A percentile compares a stretch with the other conserved stretches of the same genome.
These are phyloP conservation scores for Gorgonomyces haynaldii DNA, from an alignment of 192 early-diverging fungal species.

Conservation along the genomic window DNA sequence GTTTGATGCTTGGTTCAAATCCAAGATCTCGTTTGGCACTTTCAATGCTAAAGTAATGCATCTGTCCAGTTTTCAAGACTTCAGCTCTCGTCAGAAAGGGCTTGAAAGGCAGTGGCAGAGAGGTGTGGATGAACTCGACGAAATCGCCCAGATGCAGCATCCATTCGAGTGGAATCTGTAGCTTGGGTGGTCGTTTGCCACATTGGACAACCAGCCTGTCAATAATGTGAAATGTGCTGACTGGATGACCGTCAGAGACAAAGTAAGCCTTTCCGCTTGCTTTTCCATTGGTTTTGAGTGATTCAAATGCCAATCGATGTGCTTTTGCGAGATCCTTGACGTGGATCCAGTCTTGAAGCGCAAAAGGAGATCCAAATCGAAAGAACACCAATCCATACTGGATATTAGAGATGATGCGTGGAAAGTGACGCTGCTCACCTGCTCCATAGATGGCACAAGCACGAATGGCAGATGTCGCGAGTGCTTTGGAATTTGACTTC, in stretches of 20 bases:
- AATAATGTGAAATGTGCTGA: background rate
- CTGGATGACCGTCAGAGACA: background rate
- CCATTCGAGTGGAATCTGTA: background rate
- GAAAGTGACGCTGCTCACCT: background rate
- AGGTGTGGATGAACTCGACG: background rate
- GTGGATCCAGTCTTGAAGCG: background rate
- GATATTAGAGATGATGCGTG: background rate
- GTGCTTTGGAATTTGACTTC: background rate
- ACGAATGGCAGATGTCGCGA: slow-evolving; percentile 1
- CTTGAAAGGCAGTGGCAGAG: background rate
- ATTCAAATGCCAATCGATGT: background rate
- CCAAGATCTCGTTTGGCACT: background rate
- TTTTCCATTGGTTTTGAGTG: background rate
- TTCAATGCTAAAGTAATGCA: background rate
- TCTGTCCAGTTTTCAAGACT: background rate
- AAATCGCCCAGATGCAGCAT: background rate
- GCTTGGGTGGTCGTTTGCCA: background rate
- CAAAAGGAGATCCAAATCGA: background rate
- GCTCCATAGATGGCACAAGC: slow-evolving; percentile 6
- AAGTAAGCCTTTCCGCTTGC: background rate
- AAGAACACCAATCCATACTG: background rate
- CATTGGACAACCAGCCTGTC: background rate
- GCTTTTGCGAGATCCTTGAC: background rate
- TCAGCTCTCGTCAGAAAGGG: background rate
- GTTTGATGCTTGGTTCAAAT: too few species aligned